A percentile compares a stretch with the other conserved stretches of the same genome.
Conservation (phyloP, 2,329 filamentous ascomycete species). For the Fusarium sp. region DNA sequence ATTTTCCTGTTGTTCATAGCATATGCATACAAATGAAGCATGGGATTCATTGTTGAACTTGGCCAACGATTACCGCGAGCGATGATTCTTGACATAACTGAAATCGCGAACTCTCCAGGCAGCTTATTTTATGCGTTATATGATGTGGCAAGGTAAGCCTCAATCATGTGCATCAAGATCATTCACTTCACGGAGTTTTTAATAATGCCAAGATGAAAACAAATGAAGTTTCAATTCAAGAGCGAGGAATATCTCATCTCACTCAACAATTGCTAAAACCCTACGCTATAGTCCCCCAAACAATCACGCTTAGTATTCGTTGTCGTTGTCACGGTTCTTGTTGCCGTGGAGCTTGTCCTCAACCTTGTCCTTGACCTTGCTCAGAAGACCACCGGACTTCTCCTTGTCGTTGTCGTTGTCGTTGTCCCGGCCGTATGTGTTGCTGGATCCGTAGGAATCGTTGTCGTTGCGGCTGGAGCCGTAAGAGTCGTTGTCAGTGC, state of each 20-base stretch:
- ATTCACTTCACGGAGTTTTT: neutral
- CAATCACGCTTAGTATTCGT: conserved; percentile 43
- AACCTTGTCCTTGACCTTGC: conserved; percentile 71
- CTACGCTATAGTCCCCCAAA: conserved; percentile 15
- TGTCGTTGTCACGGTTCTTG: conserved; percentile 49
- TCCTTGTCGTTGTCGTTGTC: conserved; percentile 11
- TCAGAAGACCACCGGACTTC: conserved; percentile 61
- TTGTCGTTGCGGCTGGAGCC: conserved; percentile 5
- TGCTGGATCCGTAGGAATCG: conserved; percentile 14
- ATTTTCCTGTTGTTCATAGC: neutral
- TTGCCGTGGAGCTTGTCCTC: conserved; percentile 62
- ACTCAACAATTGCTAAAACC: conserved; percentile 6
- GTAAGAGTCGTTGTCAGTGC: conserved; percentile 5
- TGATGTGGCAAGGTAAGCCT: neutral
- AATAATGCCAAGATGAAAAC: neutral
- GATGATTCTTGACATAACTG: neutral
- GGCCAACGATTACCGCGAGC: neutral
- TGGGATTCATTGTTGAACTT: neutral
- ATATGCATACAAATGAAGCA: neutral
- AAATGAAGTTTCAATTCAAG: conserved; percentile 17
- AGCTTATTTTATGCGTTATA: neutral
- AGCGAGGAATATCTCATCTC: conserved; percentile 17
- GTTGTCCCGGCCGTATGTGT: conserved; percentile 20
- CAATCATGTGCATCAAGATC: neutral
- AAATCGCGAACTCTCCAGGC: too few relatives aligned